Base-by-base conservation (phyloP, 2,329 filamentous ascomycete species). In the Chaetomiaceae sp. region DNA sequence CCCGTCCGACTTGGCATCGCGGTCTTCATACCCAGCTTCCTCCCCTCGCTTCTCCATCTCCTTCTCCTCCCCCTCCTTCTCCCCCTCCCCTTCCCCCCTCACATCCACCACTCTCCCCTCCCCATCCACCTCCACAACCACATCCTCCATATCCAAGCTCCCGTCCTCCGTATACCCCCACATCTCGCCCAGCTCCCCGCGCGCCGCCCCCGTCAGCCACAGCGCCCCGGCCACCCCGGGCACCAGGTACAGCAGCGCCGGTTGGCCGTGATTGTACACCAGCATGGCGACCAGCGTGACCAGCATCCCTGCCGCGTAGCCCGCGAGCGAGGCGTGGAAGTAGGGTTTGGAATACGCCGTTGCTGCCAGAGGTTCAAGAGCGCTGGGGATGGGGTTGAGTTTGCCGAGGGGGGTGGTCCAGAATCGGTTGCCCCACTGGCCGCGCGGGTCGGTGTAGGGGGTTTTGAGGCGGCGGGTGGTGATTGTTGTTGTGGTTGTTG, bases 231-330 rank as follows among this genome's bases (percentile, higher is more conserved):
- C 68, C 0, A 97, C 88, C 0, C 86, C 84, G 0, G 91, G 91
- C 0, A 97, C 93, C 6, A 98, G 79, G 62, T 97, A 97, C 12
- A 98, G 70, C 26, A 98, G 73, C 7, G 93, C 91, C 0, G 91
- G 91, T 62, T 98, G 91, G 3, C 87, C 88, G 52, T 88, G 88
- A 38, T 84, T 76, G 59, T 81, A 93, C 9, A 88, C 68, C 40
- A 89, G 73, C 68, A 97, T 84, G 58, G 89, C 85, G 0, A 75
- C 69, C 15, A 96, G 66, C 0, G 91, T 96, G 2, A 74, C 71
- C 2, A 88, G 51, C 81, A 97, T 86, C 1, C 88, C 90, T 3
- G 83, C 38, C 0, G 86, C 59, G 64, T 97, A 98, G 0, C 90
- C 91, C 2, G 76, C 58, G 51, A 96, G 61, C 29, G 84, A 79